Percentiles rank a stretch among this genome's conserved stretches.
phyloP scores from a whole-genome alignment of 2,329 filamentous ascomycete species.

The Phyllosticta citribraziliensis region DNA sequence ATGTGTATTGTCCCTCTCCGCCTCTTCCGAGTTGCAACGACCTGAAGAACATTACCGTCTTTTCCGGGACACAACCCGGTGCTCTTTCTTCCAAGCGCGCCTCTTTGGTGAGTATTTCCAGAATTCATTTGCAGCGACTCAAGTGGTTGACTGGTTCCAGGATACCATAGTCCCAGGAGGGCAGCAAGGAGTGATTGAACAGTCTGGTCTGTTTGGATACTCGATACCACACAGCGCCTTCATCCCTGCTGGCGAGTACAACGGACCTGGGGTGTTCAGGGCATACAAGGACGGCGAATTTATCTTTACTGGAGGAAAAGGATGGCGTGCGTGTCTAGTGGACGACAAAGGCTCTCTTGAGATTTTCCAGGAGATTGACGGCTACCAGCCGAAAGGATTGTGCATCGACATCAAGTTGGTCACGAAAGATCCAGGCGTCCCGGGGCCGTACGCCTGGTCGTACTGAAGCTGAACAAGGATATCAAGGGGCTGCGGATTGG shows the following conservation, averaged over 20 bases:
- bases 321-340: slow-evolving; percentile 3
- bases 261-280: neutral
- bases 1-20: neutral
- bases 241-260: neutral
- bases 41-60: neutral
- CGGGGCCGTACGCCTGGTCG: slow-evolving; percentile 3
- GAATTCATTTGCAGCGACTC: neutral
- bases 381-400: neutral
- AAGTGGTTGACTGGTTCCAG: neutral
- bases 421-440: neutral
- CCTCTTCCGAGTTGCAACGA: neutral
- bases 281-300: slow-evolving; percentile 3
- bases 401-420: slow-evolving; percentile 1
- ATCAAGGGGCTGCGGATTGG: neutral
- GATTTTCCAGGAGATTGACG: neutral
- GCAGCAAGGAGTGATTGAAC: slow-evolving; percentile 4
- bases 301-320: neutral
- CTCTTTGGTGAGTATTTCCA: neutral
- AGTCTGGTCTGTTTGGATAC: neutral
- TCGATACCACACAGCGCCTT: slow-evolving; percentile 5
- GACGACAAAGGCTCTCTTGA: neutral
- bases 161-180: slow-evolving; percentile 1
- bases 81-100: neutral
- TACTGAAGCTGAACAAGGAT: neutral
- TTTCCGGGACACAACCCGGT: neutral